Evolutionary conservation across 2,329 filamentous ascomycete species (phyloP).

Genomic region (Emmonsiellopsis sp.): DNA sequence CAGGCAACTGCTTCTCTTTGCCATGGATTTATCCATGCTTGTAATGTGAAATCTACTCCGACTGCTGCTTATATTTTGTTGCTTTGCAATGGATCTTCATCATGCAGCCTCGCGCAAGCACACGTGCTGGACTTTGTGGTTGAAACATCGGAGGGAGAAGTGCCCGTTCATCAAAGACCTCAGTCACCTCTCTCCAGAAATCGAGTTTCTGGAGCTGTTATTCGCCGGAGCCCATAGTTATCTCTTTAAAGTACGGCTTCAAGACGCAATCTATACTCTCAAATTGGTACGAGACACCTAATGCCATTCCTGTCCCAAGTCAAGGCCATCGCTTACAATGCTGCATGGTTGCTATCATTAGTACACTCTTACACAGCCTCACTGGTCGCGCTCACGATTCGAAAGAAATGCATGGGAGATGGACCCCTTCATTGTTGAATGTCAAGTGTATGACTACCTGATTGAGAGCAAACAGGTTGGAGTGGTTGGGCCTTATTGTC

Average conservation of each 20-base stretch:
- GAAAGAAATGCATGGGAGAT: constrained; percentile 2
- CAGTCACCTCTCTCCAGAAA: neutral
- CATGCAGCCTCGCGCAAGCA: neutral
- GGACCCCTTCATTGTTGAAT: constrained; percentile 9
- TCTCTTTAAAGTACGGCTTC: constrained; percentile 2
- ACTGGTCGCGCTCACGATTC: constrained; percentile 4
- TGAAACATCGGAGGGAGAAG: constrained; percentile 2
- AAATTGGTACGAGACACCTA: constrained; percentile 1
- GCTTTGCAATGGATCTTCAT: neutral
- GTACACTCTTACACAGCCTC: constrained; percentile 2
- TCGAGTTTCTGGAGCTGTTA: constrained; percentile 4
- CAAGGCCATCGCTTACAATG: neutral
- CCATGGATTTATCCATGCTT: neutral
- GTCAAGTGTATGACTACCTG: constrained; percentile 7
- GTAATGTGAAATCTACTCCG: neutral
- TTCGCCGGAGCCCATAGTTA: neutral
- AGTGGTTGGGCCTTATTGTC: constrained; percentile 1
- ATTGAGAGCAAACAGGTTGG: constrained; percentile 4
- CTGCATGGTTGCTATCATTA: neutral
- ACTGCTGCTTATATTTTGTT: neutral
- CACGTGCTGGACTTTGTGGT: constrained; percentile 5
- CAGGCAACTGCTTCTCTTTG: neutral
- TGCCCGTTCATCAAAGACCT: constrained; percentile 3
- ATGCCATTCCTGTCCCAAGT: neutral
- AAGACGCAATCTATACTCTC: constrained; percentile 3